Conservation (phyloP, 345 rosid genomes). For the Nasturtium officinale region DNA sequence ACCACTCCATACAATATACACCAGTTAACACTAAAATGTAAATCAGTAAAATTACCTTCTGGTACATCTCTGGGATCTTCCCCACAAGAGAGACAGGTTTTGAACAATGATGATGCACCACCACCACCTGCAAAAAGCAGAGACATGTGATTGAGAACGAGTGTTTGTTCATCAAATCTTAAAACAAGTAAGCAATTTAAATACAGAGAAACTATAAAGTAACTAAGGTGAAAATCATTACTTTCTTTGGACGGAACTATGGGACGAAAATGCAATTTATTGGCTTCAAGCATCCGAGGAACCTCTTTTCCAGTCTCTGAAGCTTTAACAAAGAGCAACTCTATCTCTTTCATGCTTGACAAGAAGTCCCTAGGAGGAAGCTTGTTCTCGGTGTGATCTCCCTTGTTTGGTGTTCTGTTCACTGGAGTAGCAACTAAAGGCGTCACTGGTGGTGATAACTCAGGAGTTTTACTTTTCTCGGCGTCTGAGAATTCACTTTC, state of each 20-base stretch:
- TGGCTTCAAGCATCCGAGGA: conserved; percentile 98
- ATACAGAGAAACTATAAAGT: neutral
- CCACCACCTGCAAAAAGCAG: conserved; percentile 54
- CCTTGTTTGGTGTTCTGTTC: conserved; percentile 55
- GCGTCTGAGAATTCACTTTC: conserved; percentile 57
- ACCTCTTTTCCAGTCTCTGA: conserved; percentile 93
- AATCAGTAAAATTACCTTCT: conserved; percentile 57
- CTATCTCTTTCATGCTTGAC: conserved; percentile 84
- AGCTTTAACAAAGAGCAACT: conserved; percentile 74
- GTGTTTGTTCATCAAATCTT: neutral
- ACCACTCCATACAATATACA: conserved; percentile 26
- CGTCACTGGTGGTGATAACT: conserved; percentile 66
- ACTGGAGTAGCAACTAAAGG: conserved; percentile 43
- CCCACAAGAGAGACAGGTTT: conserved; percentile 88
- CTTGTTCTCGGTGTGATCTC: conserved; percentile 55
- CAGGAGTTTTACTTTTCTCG: conserved; percentile 66
- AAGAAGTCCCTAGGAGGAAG: conserved; percentile 74
- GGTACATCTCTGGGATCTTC: conserved; percentile 67
- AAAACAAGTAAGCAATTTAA: conserved; percentile 3
- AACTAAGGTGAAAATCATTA: conserved; percentile 36
- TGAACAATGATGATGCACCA: conserved; percentile 54
- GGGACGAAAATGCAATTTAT: conserved; percentile 85
- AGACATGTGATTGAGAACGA: neutral
- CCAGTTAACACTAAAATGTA: neutral
- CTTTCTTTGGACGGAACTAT: conserved; percentile 61